These are phyloP conservation scores for Pholiota molesta DNA, from an alignment of 768 basidiomycete genomes.

Conservation along the genomic window DNA sequence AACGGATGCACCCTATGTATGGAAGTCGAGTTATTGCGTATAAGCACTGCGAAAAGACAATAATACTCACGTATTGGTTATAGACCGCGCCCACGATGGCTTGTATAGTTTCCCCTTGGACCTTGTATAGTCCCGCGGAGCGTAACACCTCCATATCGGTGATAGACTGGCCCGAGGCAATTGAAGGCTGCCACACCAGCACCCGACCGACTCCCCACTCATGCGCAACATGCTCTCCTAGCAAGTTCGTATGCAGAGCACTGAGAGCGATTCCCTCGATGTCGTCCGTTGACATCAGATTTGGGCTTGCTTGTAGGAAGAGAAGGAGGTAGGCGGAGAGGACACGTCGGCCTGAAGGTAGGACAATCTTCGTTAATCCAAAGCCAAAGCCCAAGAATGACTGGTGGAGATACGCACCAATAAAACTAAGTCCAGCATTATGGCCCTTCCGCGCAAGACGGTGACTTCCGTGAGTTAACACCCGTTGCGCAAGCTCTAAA, in stretches of 20 bases:
- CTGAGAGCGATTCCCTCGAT: constrained; percentile 58
- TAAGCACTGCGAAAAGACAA: background rate
- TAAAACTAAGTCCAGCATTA: constrained; percentile 71
- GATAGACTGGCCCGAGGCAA: constrained; percentile 29
- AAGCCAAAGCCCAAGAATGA: background rate
- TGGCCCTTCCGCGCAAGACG: constrained; percentile 67
- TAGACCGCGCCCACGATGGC: constrained; percentile 78
- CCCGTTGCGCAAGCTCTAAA: constrained; percentile 66
- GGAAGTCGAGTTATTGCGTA: constrained; percentile 9
- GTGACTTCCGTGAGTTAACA: constrained; percentile 82
- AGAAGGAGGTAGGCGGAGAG: constrained; percentile 76
- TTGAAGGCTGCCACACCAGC: constrained; percentile 76
- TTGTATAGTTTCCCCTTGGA: constrained; percentile 76
- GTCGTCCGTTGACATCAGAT: constrained; percentile 51
- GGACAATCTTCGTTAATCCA: background rate
- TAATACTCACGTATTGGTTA: constrained; percentile 72
- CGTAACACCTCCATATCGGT: constrained; percentile 41
- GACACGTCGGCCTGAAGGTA: constrained; percentile 67
- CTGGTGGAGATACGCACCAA: constrained; percentile 50
- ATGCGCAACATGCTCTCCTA: constrained; percentile 76
- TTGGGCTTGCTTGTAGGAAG: constrained; percentile 62
- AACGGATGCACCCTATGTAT: constrained; percentile 45
- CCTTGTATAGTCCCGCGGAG: constrained; percentile 73
- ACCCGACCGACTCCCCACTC: constrained; percentile 74
- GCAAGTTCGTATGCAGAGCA: constrained; percentile 66